These are phyloP conservation scores for Sordariomycetes sp. DNA, from an alignment of 2,329 filamentous ascomycete genomes.

Conservation along the genomic window DNA sequence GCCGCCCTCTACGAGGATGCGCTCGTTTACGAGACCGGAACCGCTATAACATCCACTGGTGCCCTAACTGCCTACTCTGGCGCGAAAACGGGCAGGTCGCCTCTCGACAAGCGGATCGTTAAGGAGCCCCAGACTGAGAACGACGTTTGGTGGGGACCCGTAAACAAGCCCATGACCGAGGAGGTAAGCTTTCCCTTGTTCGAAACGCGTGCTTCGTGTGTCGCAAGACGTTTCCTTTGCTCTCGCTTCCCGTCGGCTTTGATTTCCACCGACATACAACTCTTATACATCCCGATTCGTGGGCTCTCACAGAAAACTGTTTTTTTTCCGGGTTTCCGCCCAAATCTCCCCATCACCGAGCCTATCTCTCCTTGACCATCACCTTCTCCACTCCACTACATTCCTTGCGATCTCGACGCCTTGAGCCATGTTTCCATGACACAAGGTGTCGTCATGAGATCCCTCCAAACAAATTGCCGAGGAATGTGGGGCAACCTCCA, in stretches of 20 bases:
- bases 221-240: background rate
- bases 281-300: background rate
- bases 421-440: background rate
- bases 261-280: background rate
- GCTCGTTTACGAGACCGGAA: constrained; percentile 86
- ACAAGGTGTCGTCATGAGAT: constrained; percentile 2
- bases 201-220: background rate
- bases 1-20: constrained; percentile 98
- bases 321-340: no score
- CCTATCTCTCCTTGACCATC: background rate
- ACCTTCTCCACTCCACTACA: background rate
- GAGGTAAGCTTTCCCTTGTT: constrained; percentile 51
- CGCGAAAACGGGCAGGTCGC: constrained; percentile 94
- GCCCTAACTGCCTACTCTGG: constrained; percentile 96
- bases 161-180: constrained; percentile 97
- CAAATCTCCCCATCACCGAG: background rate
- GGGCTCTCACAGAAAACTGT: background rate
- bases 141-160: constrained; percentile 96
- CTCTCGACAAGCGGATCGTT: constrained; percentile 94
- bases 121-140: constrained; percentile 81
- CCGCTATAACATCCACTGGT: constrained; percentile 90
- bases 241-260: constrained; percentile 2
- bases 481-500: background rate
- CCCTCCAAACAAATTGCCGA: background rate
- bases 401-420: background rate